Base-by-base conservation (phyloP, 805 yeast species). In the Ogataea philodendri region DNA sequence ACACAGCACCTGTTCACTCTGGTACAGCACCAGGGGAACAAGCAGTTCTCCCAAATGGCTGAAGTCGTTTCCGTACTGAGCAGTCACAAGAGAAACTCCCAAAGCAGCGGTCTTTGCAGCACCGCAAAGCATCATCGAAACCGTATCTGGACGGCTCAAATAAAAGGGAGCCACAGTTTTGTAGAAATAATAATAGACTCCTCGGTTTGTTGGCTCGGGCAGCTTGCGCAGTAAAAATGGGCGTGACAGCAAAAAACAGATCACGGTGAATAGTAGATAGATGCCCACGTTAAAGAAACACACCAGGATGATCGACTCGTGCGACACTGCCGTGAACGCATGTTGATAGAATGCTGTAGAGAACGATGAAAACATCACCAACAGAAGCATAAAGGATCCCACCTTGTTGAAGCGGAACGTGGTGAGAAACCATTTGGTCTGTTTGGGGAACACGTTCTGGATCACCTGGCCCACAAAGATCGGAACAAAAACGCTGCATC, bases 71-170 rank as follows among this genome's bases (percentile, higher is more conserved):
- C 94, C 94, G 55, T 85, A 87, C 39, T 59, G 64, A 0, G 65
- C 45, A 2, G 88, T 69, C n/a, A 83, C 69, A 32, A 87, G 66
- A 1, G 95, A 83, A 4, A 87, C 95, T 22, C 96, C 96, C 33
- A 87, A 66, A 0, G 96, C 96, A 0, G 95, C 96, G 1, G 96
- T 87, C 59, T 87, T 88, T 2, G 96, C 95, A 5, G 95, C 90
- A 8, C 95, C 95, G 60, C 95, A 85, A 41, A 86, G 70, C 82
- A 87, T 73, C 32, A 88, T 72, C 9, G 89, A 70, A 22, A 85
- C 84, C 0, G 95, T 76, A 52, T 88, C 95, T 33, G 66, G 59
- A 47, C 80, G 74, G 49, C 70, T 68, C 59, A 83, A 83, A 59
- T 81, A 83, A 50, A 84, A 85, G 2, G 90, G 90, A 36, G 68